These are phyloP conservation scores for Carallia brachiata DNA, from an alignment of 345 rosid genomes.

Conservation along the genomic window DNA sequence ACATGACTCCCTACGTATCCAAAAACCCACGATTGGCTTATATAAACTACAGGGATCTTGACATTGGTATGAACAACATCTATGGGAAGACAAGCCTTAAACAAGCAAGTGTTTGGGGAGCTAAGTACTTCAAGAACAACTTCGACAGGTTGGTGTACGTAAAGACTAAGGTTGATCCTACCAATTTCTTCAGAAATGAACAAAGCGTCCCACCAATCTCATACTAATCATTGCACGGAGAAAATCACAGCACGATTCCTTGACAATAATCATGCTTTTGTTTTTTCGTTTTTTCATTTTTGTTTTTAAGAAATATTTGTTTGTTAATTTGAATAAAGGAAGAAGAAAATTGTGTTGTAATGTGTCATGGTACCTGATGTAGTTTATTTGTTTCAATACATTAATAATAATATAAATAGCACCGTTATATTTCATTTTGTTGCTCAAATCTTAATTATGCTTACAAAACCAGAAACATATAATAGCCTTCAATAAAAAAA, in stretches of 20 bases:
- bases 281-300: background rate
- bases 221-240: background rate
- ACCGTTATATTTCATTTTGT: too few relatives aligned
- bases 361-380: too few relatives aligned
- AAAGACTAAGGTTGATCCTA: background rate
- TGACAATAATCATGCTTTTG: background rate
- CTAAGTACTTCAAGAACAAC: background rate
- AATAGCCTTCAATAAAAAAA: too few relatives aligned
- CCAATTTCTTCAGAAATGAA: background rate
- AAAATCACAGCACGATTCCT: too few relatives aligned
- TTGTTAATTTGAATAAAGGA: too few relatives aligned
- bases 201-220: background rate
- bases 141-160: background rate
- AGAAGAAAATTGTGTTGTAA: too few relatives aligned
- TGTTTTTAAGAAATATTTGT: too few relatives aligned
- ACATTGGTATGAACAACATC: background rate
- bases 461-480: too few relatives aligned
- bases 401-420: too few relatives aligned
- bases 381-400: too few relatives aligned
- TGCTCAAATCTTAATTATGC: too few relatives aligned
- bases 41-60: background rate
- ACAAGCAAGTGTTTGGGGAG: background rate
- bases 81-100: background rate
- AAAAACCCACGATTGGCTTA: background rate
- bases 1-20: background rate